Conservation (phyloP, 169 alveolate genomes). For the Cryptosporidium sp. region DNA sequence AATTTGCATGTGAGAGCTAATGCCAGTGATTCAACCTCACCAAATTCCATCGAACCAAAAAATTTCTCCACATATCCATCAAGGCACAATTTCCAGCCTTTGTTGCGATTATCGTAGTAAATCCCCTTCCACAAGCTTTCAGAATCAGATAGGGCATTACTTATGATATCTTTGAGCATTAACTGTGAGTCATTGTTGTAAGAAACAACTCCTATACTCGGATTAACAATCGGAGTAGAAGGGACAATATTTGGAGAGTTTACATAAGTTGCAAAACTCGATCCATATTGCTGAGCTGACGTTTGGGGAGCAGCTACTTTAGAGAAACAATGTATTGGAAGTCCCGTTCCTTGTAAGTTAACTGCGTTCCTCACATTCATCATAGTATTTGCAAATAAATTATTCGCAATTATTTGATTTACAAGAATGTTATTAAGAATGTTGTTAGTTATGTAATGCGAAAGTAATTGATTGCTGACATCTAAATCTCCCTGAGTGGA, state of each 20-base stretch:
- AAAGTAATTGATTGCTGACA: slow-evolving; percentile 14
- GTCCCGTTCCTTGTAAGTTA: background rate
- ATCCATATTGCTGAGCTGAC: background rate
- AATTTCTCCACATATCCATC: slow-evolving; percentile 12
- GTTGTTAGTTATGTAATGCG: slow-evolving; percentile 35
- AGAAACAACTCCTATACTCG: background rate
- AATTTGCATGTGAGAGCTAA: slow-evolving; percentile 21
- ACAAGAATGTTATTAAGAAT: slow-evolving; percentile 21
- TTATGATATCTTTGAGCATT: slow-evolving; percentile 2
- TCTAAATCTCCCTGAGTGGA: background rate
- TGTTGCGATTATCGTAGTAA: slow-evolving; percentile 63
- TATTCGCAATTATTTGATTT: slow-evolving; percentile 29
- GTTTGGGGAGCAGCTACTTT: background rate
- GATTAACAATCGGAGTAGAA: background rate
- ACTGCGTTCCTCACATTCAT: slow-evolving; percentile 9
- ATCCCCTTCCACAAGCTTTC: slow-evolving; percentile 51
- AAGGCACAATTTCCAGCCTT: slow-evolving; percentile 33
- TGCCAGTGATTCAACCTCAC: slow-evolving; percentile 30
- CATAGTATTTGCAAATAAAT: slow-evolving; percentile 9
- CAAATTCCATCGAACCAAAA: slow-evolving; percentile 22
- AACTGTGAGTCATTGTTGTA: slow-evolving; percentile 6
- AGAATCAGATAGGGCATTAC: slow-evolving; percentile 23
- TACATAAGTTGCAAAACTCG: background rate
- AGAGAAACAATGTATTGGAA: slow-evolving; percentile 15
- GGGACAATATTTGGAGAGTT: slow-evolving; percentile 28